Evolutionary conservation across 1,284 basidiomycete species (phyloP).

Genomic region (Inonotus hispidus): DNA sequence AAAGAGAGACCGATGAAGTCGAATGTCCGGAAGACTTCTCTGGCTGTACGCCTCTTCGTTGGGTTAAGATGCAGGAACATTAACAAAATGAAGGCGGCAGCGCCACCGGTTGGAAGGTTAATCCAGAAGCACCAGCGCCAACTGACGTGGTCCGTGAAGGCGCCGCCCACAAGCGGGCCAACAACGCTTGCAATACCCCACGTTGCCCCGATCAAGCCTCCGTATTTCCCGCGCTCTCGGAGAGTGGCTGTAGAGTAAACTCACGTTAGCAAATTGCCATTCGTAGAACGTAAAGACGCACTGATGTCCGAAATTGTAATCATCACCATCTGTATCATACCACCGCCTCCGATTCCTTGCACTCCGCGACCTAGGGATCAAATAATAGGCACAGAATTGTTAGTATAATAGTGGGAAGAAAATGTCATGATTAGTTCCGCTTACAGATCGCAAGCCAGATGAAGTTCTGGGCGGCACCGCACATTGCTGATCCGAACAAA

Average conservation of each 20-base stretch:
- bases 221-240: constrained; percentile 32
- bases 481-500: constrained; percentile 36
- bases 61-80: constrained; percentile 31
- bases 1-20: constrained; percentile 44
- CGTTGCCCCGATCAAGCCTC: constrained; percentile 36
- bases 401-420: constrained; percentile 15
- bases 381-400: background rate
- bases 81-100: constrained; percentile 34
- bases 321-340: constrained; percentile 29
- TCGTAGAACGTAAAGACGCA: constrained; percentile 17
- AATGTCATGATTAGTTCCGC: constrained; percentile 28
- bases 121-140: constrained; percentile 37
- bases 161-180: constrained; percentile 40
- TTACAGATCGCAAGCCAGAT: constrained; percentile 34
- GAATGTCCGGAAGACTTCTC: constrained; percentile 34
- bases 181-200: constrained; percentile 35
- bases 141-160: constrained; percentile 35
- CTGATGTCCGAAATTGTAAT: constrained; percentile 33
- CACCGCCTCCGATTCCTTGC: constrained; percentile 47
- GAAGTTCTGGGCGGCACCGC: constrained; percentile 40
- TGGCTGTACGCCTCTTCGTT: constrained; percentile 27
- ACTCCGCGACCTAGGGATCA: constrained; percentile 39
- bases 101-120: constrained; percentile 38
- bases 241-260: constrained; percentile 7
- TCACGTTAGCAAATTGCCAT: constrained; percentile 7